Evolutionary conservation across 495 filamentous ascomycete genomes (phyloP).

Genomic region (Aspergillus biplanus): DNA sequence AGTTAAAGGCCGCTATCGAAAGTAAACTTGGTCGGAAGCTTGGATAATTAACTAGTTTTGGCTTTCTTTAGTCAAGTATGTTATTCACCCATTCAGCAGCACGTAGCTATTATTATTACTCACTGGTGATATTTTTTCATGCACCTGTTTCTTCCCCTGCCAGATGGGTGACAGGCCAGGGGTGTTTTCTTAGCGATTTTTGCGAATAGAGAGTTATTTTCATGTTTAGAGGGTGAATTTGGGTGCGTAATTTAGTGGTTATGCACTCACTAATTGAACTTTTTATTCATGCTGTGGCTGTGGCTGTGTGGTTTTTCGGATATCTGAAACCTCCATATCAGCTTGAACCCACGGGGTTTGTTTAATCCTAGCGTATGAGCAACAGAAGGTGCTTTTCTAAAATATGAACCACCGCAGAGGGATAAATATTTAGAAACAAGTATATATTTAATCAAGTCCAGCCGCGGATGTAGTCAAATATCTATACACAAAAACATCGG

Average conservation of each 20-base stretch:
- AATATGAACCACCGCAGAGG: neutral
- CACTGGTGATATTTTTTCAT: neutral
- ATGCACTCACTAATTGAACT: too few species aligned
- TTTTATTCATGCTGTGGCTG: too few species aligned
- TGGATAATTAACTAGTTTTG: constrained; percentile 14
- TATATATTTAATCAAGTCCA: constrained; percentile 19
- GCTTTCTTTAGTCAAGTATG: too few species aligned
- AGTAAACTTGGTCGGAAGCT: constrained; percentile 48
- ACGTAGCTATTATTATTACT: neutral
- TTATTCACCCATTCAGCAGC: too few species aligned
- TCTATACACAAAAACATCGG: constrained; percentile 23
- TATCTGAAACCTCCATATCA: too few species aligned
- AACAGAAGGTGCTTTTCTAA: too few species aligned
- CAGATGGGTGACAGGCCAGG: neutral
- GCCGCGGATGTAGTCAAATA: constrained; percentile 15
- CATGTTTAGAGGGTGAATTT: too few species aligned
- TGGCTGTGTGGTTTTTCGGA: too few species aligned
- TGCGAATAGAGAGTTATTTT: neutral
- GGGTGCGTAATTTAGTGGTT: too few species aligned
- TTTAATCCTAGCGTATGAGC: too few species aligned
- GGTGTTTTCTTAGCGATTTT: neutral
- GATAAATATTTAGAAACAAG: neutral
- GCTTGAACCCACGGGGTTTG: too few species aligned
- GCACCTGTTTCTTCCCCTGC: neutral
- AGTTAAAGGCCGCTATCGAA: constrained; percentile 51